Percentiles rank a stretch among this genome's conserved stretches.
These are phyloP conservation scores for Aspergillus nidulans DNA, from an alignment of 495 filamentous ascomycete genomes.

Conservation along the genomic window DNA sequence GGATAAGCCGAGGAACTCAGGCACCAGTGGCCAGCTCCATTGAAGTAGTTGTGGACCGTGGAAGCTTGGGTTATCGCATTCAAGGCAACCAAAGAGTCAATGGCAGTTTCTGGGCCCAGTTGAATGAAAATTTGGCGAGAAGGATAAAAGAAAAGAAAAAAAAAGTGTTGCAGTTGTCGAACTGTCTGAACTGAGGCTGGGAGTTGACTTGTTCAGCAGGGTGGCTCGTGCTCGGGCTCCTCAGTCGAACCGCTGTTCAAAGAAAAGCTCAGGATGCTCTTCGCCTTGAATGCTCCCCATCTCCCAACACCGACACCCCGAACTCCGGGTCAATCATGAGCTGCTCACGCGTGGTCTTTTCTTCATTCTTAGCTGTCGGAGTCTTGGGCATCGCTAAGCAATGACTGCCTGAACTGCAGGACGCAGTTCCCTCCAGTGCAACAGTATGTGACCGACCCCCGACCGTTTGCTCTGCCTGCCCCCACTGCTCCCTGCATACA, in stretches of 20 bases:
- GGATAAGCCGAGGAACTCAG: background rate
- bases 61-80: background rate
- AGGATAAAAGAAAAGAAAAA: conserved; percentile 1
- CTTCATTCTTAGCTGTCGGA: conserved; percentile 10
- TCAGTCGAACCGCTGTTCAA: conserved; percentile 11
- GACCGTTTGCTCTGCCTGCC: conserved; percentile 11
- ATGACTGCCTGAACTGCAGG: conserved; percentile 20
- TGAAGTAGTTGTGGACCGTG: background rate
- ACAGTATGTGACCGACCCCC: conserved; percentile 20
- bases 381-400: conserved; percentile 13
- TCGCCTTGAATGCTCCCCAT: background rate
- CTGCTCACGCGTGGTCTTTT: conserved; percentile 13
- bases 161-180: background rate
- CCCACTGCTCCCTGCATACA: conserved; percentile 9
- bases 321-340: conserved; percentile 21
- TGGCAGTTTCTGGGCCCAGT: background rate
- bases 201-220: background rate
- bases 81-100: background rate
- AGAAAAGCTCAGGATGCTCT: conserved; percentile 14
- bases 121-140: background rate
- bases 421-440: conserved; percentile 10
- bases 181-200: background rate
- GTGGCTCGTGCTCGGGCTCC: conserved; percentile 8
- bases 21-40: background rate
- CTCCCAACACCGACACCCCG: background rate